A percentile compares a stretch with the other conserved stretches of the same genome.
Evolutionary conservation across 225 moss, liverwort and hornwort genomes (phyloP).

Genomic region (Anthoceros angustus): DNA sequence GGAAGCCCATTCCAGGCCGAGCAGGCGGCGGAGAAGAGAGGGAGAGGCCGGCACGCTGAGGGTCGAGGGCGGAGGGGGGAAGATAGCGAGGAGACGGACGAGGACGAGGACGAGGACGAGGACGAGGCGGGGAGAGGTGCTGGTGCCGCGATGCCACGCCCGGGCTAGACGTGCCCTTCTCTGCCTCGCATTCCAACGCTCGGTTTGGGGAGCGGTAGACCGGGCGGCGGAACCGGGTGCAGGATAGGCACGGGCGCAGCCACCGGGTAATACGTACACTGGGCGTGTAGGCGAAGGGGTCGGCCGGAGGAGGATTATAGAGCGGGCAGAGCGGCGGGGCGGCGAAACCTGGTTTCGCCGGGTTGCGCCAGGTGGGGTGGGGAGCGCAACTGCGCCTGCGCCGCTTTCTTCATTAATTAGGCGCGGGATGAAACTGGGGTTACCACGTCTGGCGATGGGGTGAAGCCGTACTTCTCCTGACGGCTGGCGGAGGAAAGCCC

Average conservation of each 20-base stretch:
- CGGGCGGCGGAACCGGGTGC: not conserved
- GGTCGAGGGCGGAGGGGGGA: not conserved
- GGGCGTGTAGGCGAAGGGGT: not conserved
- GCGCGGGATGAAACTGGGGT: no score
- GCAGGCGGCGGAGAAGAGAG: not conserved
- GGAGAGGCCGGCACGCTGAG: no score
- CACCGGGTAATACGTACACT: not conserved
- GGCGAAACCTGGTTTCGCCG: no score
- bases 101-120: not conserved
- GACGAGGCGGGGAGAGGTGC: not conserved
- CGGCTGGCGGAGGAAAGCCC: no score
- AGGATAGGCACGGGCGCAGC: not conserved
- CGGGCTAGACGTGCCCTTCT: not conserved
- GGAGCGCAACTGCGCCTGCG: no score
- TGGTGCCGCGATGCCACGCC: not conserved
- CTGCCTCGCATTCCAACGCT: not conserved
- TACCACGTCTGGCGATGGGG: no score
- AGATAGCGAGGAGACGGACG: not conserved
- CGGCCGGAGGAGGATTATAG: not conserved
- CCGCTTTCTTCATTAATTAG: no score
- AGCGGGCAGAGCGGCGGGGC: no score
- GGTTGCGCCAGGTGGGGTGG: no score
- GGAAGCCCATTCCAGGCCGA: constrained; percentile 1
- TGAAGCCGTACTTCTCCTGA: no score
- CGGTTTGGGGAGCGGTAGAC: not conserved